These are phyloP conservation scores for Phoenix dactylifera DNA, from an alignment of 176 grass and related monocot species.

Conservation along the genomic window DNA sequence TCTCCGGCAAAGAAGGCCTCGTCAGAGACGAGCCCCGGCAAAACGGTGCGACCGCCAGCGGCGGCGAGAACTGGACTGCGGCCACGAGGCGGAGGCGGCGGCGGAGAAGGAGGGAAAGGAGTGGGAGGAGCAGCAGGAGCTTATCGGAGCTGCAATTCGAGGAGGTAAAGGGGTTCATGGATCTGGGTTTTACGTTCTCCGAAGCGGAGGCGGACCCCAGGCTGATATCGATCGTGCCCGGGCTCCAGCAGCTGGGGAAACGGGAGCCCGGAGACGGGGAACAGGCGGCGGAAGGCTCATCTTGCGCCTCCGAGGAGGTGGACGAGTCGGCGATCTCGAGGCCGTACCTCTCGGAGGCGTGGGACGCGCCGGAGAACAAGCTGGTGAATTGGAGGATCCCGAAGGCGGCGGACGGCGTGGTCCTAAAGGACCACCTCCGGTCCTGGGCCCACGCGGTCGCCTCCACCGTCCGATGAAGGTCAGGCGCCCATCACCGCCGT, in stretches of 20 bases:
- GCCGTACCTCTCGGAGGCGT: constrained; percentile 92
- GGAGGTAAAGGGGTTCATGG: constrained; percentile 67
- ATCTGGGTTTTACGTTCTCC: constrained; percentile 82
- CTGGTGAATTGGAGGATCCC: constrained; percentile 51
- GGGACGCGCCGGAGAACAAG: constrained; percentile 21
- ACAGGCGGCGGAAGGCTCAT: background rate
- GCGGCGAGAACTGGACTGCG: background rate
- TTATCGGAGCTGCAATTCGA: constrained; percentile 79
- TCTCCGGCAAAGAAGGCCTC: constrained; percentile 49
- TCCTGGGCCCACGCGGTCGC: constrained; percentile 89
- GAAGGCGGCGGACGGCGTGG: constrained; percentile 15
- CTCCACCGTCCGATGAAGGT: constrained; percentile 49
- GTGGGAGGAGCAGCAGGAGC: constrained; percentile 33
- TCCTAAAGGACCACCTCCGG: constrained; percentile 66
- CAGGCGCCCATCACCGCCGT: too few relatives aligned
- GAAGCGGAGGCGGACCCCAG: constrained; percentile 43
- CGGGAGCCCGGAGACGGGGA: background rate
- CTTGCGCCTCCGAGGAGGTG: too few relatives aligned
- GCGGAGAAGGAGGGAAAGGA: constrained; percentile 2
- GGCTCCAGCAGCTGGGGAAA: constrained; percentile 19
- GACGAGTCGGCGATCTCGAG: constrained; percentile 2
- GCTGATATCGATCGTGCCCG: constrained; percentile 62
- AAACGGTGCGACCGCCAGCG: background rate
- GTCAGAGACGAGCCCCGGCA: constrained; percentile 2
- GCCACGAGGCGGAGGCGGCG: background rate